Evolutionary conservation across 2,329 filamentous ascomycete genomes (phyloP), one percentile per base, ranked within the genome.

Genomic region (Ramichloridium luteum): DNA sequence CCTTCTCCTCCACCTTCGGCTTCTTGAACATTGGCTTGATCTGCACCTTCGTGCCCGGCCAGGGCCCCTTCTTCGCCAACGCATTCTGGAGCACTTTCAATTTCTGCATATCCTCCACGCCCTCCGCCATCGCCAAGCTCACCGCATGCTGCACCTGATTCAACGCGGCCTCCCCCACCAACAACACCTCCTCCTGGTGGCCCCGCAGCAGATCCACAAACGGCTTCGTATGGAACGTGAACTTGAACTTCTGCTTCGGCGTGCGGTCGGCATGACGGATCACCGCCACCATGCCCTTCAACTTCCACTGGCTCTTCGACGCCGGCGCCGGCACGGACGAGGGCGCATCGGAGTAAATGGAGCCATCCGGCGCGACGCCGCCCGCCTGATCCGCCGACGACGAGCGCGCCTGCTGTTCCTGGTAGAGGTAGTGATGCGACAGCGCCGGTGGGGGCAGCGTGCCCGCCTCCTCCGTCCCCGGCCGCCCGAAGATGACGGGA

Each of bases 21-120:
- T 88, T 93, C 31, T 86, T 77, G 58, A 98, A 98, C 85, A 98
- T 93, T 6, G 90, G 90, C 58, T 98, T 98, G 55, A 98, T 96
- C 58, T 98, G 90, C 2, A 98, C 85, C 56, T 98, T 98, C 1
- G 90, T 98, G 1, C 90, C 90, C 3, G 85, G 78, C 80, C 88
- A 94, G 13, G 76, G 77, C 2, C 86, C 85, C 57, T 98, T 98
- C 60, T 90, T 92, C 25, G 83, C 76, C 5, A 98, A 63, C 4
- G 92, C 88, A 40, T 88, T 88, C 36, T 80, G 78, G 30, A 98
- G 67, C 25, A 83, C 67, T 42, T 74, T 77, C n/a, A 98, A 74
- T 59, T 98, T 98, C 30, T 72, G 74, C 29, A 68, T 68, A 49
- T 98, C 92, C 55, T 98, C 90, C 13, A 85, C 64, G 1, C 79